Conservation (phyloP, 352 stramenopile genomes). For the Pythium apleroticum region DNA sequence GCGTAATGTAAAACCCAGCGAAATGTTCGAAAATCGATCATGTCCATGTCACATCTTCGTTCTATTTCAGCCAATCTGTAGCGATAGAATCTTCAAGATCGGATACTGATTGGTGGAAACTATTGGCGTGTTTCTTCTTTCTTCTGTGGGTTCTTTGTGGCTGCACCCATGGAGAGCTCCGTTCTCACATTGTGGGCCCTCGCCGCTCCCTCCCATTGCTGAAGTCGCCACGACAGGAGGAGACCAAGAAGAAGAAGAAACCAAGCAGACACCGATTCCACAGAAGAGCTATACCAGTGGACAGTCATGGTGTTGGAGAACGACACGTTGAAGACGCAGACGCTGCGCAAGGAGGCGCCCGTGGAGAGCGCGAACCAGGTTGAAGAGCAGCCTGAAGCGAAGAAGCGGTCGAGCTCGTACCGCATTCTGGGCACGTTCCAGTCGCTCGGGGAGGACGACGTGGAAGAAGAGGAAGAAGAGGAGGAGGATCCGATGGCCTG, state of each 20-base stretch:
- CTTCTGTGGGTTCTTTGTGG: conserved; percentile 6
- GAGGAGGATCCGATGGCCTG: conserved; percentile 45
- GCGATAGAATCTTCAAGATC: neutral
- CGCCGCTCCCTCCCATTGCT: neutral
- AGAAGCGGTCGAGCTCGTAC: conserved; percentile 28
- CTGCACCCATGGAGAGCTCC: neutral
- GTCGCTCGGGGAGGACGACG: conserved; percentile 6
- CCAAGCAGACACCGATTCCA: neutral
- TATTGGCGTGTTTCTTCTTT: conserved; percentile 7
- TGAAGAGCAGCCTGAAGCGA: conserved; percentile 5
- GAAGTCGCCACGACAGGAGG: neutral
- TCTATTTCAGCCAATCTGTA: conserved; percentile 17
- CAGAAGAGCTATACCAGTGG: neutral
- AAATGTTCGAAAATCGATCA: conserved; percentile 13
- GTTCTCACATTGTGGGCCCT: no score
- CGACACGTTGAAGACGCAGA: conserved; percentile 5
- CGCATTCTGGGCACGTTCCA: conserved; percentile 33
- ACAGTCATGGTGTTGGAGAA: conserved; percentile 22
- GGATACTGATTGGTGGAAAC: conserved; percentile 17
- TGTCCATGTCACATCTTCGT: conserved; percentile 14
- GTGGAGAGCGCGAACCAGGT: conserved; percentile 20
- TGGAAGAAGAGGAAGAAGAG: conserved; percentile 13
- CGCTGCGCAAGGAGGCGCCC: conserved; percentile 14
- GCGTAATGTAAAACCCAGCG: conserved; percentile 15
- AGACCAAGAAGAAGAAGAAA: conserved; percentile 5